A percentile compares a stretch with the other conserved stretches of the same genome.
Conservation (phyloP, 202 grass and related monocot genomes). For the Musa balbisiana region DNA sequence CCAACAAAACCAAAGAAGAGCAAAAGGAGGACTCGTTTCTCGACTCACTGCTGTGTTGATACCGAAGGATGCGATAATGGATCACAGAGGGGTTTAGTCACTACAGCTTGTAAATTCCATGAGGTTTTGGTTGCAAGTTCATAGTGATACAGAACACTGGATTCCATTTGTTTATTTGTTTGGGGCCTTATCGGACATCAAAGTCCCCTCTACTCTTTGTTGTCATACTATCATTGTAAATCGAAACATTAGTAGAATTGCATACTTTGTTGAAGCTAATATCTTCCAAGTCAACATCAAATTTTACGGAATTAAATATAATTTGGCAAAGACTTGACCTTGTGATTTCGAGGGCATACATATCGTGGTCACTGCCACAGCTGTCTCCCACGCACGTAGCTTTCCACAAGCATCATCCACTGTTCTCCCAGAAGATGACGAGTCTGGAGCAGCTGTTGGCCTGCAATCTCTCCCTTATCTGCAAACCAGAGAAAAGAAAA, state of each 20-base stretch:
- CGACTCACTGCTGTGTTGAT: conserved; percentile 14
- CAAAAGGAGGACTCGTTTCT: conserved; percentile 26
- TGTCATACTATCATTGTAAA: background rate
- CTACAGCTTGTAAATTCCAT: background rate
- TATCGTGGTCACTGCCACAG: background rate
- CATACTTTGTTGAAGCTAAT: no score
- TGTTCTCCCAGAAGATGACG: no score
- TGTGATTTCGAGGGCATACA: background rate
- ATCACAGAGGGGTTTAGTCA: background rate
- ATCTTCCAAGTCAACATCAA: background rate
- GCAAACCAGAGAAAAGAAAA: background rate
- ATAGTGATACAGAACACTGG: background rate
- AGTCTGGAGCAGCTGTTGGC: no score
- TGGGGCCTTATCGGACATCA: background rate
- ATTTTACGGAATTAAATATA: background rate
- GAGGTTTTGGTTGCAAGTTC: conserved; percentile 7
- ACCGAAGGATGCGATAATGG: background rate
- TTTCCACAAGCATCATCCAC: background rate
- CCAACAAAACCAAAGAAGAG: conserved; percentile 31
- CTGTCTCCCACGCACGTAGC: background rate
- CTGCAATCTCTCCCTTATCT: background rate
- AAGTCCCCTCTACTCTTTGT: background rate
- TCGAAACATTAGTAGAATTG: background rate
- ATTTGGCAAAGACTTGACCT: background rate
- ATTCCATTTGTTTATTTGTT: conserved; percentile 26